Evolutionary conservation across 768 basidiomycete genomes (phyloP), one percentile per base, ranked within the genome.

Genomic region (Rhodocollybia butyracea): DNA sequence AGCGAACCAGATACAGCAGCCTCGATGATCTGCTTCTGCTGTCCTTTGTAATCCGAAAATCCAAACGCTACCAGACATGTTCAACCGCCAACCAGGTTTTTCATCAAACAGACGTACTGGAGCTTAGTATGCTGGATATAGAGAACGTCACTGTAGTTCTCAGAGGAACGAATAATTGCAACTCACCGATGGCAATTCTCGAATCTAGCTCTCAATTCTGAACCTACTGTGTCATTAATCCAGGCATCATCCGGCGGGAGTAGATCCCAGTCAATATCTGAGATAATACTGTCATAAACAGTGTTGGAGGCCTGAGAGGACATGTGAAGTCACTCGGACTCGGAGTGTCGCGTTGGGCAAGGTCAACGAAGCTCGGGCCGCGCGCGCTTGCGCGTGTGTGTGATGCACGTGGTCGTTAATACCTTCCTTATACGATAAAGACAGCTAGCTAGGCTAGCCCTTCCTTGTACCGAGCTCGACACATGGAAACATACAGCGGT

Each of bases 1-100:
- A 15, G 57, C 72, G 19, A 55, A 83, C 90, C 89, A 60, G 68
- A 67, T 27, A 86, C 70, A 2, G 89, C 89, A 7, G 86, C 86
- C 54, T 86, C 79, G 1, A 92, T 78, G 19, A 93, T 86, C 56
- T 86, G 83, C 59, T 82, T 79, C 71, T 94, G 91, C 61, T 88
- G 84, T 32, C 90, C 91, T 68, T 85, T 88, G 64, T 85, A 94
- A 3, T 63, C 76, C 0, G 72, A 59, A 64, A 90, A 84, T 2
- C 86, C 83, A 57, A 94, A 94, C 19, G 80, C 90, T 91, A 13
- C 48, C 29, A 10, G 3, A 36, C 24, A 17, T 34, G 6, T 19
- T 45, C 13, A 45, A 2, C 43, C 0, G 10, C 12, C 3, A 38
- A 31, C 19, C 15, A 27, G 26, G 21, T 15, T 10, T n/a, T n/a